These are phyloP conservation scores for Plasmodium knowlesi DNA, from an alignment of 169 alveolate species.

Conservation along the genomic window DNA sequence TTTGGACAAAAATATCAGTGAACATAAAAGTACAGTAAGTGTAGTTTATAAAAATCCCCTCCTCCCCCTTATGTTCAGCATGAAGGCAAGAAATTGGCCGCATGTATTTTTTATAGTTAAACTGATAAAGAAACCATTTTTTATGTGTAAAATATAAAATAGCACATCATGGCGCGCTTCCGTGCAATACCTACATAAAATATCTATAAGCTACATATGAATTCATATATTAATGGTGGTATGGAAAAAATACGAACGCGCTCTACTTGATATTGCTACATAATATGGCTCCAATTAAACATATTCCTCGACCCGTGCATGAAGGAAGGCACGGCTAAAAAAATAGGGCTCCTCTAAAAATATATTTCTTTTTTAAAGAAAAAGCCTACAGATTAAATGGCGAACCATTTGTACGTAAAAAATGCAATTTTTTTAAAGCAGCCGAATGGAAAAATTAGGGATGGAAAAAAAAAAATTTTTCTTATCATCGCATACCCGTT, in stretches of 20 bases:
- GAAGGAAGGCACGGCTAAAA: background rate
- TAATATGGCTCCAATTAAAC: background rate
- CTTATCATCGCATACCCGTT: background rate
- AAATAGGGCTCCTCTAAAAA: background rate
- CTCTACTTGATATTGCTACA: background rate
- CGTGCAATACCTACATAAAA: background rate
- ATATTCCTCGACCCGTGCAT: background rate
- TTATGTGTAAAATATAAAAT: no score
- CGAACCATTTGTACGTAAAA: background rate
- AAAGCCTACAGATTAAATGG: background rate
- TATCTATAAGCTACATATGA: background rate
- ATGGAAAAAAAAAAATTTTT: background rate
- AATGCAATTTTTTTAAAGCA: background rate
- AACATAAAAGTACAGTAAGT: background rate
- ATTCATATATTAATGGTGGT: background rate
- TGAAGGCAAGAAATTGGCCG: background rate
- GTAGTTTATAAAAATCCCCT: background rate
- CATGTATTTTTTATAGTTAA: background rate
- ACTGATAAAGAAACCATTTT: background rate
- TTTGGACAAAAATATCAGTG: background rate
- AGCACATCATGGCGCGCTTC: background rate
- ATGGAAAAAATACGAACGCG: background rate
- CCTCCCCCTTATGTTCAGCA: background rate
- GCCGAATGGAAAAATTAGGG: background rate
- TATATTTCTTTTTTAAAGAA: background rate